Evolutionary conservation across 352 stramenopile genomes (phyloP), one percentile per base, ranked within the genome.

Genomic region (Plasmopara muralis): DNA sequence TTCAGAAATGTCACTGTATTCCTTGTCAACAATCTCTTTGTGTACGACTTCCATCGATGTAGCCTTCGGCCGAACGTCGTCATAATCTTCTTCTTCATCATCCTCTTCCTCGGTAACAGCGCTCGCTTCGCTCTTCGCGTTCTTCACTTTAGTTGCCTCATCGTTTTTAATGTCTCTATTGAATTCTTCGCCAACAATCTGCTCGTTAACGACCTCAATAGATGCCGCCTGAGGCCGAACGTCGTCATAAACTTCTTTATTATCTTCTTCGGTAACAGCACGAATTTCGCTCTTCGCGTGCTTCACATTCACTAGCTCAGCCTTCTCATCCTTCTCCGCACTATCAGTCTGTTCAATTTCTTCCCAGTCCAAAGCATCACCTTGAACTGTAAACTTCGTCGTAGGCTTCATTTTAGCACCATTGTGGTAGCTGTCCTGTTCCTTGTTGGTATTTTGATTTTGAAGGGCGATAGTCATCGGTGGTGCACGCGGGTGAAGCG

Each of bases 401-500:
- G 47, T 15, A 1, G 25, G 12, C 10, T 50, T 60, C 7, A 39
- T 45, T 25, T 29, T 43, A 18, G 1, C 12, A 18, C 38, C 25
- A 40, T 49, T 55, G 43, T 6, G 8, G 13, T 47, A 29, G 5
- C 13, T 30, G 9, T 42, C 53, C 12, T 55, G 55, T 14, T 59
- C 53, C 20, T 77, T 57, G 35, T 64, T 58, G 42, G 33, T 55
- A 28, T 43, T 9, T 12, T 29, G 52, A 9, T 78, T 49, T 31
- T 72, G 56, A 16, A 87, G 68, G 37, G 68, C 74, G 48, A 91
- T 72, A 41, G 64, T 60, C 31, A 93, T 66, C n/a, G 83, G 80
- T 10, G 78, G 80, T 0, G 67, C 80, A 41, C 83, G 79, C 10
- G 80, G 83, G 34, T 91, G 83, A 41, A 93, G 53, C 43, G 91